Conservation (phyloP, 2,329 filamentous ascomycete genomes). For the Fusarium avenaceum region DNA sequence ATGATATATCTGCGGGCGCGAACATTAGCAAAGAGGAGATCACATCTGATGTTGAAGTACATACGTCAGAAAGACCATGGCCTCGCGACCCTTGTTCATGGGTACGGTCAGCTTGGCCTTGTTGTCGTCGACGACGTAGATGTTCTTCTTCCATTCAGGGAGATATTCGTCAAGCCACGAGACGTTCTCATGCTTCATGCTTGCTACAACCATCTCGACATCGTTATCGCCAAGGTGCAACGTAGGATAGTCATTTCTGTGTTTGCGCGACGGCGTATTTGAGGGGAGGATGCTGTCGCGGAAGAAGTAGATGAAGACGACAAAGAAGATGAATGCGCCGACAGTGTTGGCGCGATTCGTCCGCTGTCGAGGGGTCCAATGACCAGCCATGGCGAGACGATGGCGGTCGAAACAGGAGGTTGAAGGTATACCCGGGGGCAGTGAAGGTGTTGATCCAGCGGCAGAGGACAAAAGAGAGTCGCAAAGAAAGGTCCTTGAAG, state of each 20-base stretch:
- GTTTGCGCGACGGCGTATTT: constrained; percentile 26
- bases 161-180: constrained; percentile 60
- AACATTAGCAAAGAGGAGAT: constrained; percentile 14
- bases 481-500: constrained; percentile 11
- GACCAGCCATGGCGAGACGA: constrained; percentile 41
- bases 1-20: constrained; percentile 59
- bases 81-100: constrained; percentile 65
- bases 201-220: constrained; percentile 53
- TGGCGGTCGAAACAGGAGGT: constrained; percentile 22
- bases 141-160: constrained; percentile 63
- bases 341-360: constrained; percentile 48
- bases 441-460: background rate
- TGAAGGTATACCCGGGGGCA: background rate
- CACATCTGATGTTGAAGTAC: constrained; percentile 9
- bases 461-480: constrained; percentile 25
- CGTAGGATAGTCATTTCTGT: constrained; percentile 30
- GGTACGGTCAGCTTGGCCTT: constrained; percentile 62
- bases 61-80: constrained; percentile 66
- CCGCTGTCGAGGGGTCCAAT: constrained; percentile 48
- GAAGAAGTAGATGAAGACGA: constrained; percentile 48
- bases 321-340: constrained; percentile 42
- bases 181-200: constrained; percentile 52
- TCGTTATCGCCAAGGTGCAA: constrained; percentile 46
- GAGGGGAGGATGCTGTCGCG: constrained; percentile 43
- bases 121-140: constrained; percentile 68